Evolutionary conservation across 2,329 filamentous ascomycete genomes (phyloP).

Genomic region (Aspergillus pseudonomiae): DNA sequence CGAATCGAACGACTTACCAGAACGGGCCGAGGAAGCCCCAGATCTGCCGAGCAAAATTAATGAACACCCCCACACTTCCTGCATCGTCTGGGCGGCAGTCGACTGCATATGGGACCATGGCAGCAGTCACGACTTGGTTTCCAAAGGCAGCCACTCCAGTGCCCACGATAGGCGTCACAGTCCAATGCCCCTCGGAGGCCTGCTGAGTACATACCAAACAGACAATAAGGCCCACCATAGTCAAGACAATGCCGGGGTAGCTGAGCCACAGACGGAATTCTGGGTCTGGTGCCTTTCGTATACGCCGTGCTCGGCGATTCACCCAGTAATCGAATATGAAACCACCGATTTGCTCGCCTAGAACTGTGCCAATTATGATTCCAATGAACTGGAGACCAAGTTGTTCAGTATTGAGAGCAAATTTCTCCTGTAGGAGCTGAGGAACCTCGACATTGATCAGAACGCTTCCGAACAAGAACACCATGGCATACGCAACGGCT

Average conservation of each 20-base stretch:
- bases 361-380: slow-evolving; percentile 60
- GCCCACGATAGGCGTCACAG: slow-evolving; percentile 61
- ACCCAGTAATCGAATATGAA: slow-evolving; percentile 61
- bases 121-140: slow-evolving; percentile 65
- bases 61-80: slow-evolving; percentile 61
- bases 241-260: slow-evolving; percentile 55
- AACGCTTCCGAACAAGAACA: slow-evolving; percentile 60
- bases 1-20: slow-evolving; percentile 30
- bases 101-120: slow-evolving; percentile 62
- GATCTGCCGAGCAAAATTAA: slow-evolving; percentile 57
- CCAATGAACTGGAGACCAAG: slow-evolving; percentile 63
- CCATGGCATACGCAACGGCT: slow-evolving; percentile 58
- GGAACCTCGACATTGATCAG: slow-evolving; percentile 63
- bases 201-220: slow-evolving; percentile 59
- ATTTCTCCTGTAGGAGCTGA: slow-evolving; percentile 59
- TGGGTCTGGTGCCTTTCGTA: slow-evolving; percentile 47
- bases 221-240: slow-evolving; percentile 59
- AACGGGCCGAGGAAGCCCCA: slow-evolving; percentile 44
- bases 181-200: slow-evolving; percentile 53
- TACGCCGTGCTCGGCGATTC: slow-evolving; percentile 36
- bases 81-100: slow-evolving; percentile 60
- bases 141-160: slow-evolving; percentile 57
- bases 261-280: slow-evolving; percentile 62
- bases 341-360: slow-evolving; percentile 64
- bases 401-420: slow-evolving; percentile 60